Percentiles rank a stretch among this genome's conserved stretches.
Evolutionary conservation across 139 green algal genomes (phyloP).

Genomic region (Chlamydomonas incerta): DNA sequence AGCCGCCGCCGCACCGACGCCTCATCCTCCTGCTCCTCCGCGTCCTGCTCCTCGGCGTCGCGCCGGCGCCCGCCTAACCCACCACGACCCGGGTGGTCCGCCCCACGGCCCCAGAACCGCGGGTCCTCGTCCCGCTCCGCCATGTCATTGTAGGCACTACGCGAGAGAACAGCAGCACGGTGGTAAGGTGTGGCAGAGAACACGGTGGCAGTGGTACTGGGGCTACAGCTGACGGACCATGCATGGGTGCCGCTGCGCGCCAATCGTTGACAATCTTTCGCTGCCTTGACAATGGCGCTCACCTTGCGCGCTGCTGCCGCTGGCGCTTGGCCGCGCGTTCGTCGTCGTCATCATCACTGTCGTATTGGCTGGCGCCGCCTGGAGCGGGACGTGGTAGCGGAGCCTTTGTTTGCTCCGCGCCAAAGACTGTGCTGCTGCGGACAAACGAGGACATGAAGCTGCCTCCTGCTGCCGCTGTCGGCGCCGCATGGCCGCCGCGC

Average conservation of each 20-base stretch:
- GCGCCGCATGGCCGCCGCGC: no score
- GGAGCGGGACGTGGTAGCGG: not conserved
- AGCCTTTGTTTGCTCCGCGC: not conserved
- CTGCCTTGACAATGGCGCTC: no score
- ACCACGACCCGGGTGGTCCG: no score
- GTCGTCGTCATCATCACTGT: constrained; percentile 9
- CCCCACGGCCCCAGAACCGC: no score
- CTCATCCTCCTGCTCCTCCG: constrained; percentile 10
- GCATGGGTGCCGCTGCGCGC: not conserved
- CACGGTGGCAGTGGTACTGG: no score
- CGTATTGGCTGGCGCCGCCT: not conserved
- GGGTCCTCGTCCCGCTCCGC: no score
- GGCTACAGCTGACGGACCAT: not conserved
- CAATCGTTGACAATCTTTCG: no score
- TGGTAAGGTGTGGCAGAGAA: no score
- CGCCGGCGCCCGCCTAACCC: no score
- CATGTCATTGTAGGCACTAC: no score
- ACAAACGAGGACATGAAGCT: constrained; percentile 16
- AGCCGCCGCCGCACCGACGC: not conserved
- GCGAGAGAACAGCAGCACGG: no score
- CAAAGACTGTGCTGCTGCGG: not conserved
- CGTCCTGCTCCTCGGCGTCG: no score
- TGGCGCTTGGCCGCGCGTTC: constrained; percentile 2
- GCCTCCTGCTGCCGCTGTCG: not conserved
- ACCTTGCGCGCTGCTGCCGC: not conserved